These are phyloP conservation scores for Pelargonium fulgidum DNA, from an alignment of 441 rosid species.

Conservation along the genomic window DNA sequence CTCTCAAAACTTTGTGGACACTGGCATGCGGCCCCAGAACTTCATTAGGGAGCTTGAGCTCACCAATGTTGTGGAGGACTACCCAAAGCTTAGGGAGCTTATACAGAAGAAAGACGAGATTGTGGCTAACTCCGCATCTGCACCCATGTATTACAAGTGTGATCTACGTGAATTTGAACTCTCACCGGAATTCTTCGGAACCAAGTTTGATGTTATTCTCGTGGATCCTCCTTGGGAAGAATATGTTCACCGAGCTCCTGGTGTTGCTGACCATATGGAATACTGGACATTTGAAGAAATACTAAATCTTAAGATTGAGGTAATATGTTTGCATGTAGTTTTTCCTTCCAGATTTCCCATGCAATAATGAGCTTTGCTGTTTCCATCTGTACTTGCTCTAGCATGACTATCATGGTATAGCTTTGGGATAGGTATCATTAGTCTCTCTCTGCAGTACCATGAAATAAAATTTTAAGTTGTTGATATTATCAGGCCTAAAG, in stretches of 20 bases:
- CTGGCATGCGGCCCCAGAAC: conserved; percentile 99
- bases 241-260: conserved; percentile 98
- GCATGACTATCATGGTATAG: conserved; percentile 8
- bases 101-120: conserved; percentile 99
- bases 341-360: background rate
- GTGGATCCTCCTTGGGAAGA: conserved; percentile 99
- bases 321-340: conserved; percentile 23
- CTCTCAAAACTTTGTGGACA: conserved; percentile 98
- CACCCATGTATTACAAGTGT: conserved; percentile 84
- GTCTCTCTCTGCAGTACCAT: background rate
- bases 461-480: background rate
- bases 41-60: conserved; percentile 96
- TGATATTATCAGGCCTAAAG: background rate
- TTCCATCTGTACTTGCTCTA: background rate
- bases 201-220: conserved; percentile 96
- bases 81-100: conserved; percentile 98
- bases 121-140: conserved; percentile 78
- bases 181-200: conserved; percentile 84
- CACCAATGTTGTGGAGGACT: conserved; percentile 93
- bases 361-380: background rate
- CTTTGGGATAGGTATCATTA: background rate
- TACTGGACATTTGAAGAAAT: conserved; percentile 97
- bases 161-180: conserved; percentile 83
- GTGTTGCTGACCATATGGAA: conserved; percentile 94
- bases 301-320: conserved; percentile 91